These are phyloP conservation scores for Fusarium sp. DNA, from an alignment of 2,329 filamentous ascomycete species.

Conservation along the genomic window DNA sequence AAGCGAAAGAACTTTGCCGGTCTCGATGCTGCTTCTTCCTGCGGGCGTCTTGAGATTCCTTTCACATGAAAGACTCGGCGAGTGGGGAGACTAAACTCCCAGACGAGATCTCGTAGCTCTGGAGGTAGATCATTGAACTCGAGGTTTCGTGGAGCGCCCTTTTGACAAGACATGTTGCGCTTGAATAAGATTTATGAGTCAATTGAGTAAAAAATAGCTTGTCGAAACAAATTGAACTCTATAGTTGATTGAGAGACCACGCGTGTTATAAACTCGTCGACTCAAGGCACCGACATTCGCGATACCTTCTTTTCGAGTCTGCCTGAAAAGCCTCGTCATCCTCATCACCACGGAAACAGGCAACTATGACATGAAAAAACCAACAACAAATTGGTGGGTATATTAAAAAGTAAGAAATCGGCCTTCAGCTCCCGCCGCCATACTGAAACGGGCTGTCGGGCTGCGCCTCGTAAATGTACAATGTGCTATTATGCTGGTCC, in stretches of 20 bases:
- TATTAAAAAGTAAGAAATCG: neutral
- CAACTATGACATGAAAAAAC: slow-evolving; percentile 10
- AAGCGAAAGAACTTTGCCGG: slow-evolving; percentile 31
- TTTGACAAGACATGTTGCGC: slow-evolving; percentile 12
- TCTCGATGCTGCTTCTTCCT: neutral
- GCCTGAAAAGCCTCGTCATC: slow-evolving; percentile 27
- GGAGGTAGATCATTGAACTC: slow-evolving; percentile 34
- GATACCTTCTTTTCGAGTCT: slow-evolving; percentile 10
- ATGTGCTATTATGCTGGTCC: slow-evolving; percentile 58
- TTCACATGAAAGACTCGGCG: slow-evolving; percentile 48
- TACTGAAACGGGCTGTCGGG: slow-evolving; percentile 35
- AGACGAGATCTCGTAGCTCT: slow-evolving; percentile 47
- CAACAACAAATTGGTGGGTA: neutral
- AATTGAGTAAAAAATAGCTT: neutral
- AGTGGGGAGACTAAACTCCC: slow-evolving; percentile 43
- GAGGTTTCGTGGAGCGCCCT: neutral
- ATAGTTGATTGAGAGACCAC: neutral
- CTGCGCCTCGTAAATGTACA: slow-evolving; percentile 61
- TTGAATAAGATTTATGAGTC: neutral
- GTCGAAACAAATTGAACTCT: neutral
- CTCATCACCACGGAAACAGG: slow-evolving; percentile 21
- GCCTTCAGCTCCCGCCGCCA: slow-evolving; percentile 23
- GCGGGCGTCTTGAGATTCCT: slow-evolving; percentile 2
- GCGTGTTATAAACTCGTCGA: neutral
- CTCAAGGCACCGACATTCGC: slow-evolving; percentile 28